phyloP scores from a whole-genome alignment of 352 stramenopile genomes.

The Thalassiosira pacifica region DNA sequence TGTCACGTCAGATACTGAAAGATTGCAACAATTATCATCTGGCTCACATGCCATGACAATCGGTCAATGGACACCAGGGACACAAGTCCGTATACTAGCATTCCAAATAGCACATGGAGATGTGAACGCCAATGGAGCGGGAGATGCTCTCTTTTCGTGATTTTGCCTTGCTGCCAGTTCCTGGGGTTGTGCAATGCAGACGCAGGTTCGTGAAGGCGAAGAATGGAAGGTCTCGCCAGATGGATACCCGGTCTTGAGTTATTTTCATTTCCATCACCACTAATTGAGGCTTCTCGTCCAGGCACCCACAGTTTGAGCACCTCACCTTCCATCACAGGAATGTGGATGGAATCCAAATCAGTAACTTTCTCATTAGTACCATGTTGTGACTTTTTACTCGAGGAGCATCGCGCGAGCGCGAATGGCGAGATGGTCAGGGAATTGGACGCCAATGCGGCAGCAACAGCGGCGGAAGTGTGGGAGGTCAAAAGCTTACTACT shows the following conservation, averaged over 20 bases:
- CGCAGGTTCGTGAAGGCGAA: background rate
- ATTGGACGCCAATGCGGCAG: too few relatives aligned
- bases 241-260: too few relatives aligned
- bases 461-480: too few relatives aligned
- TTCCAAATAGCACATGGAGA: slow-evolving; percentile 48
- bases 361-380: too few relatives aligned
- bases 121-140: slow-evolving; percentile 56
- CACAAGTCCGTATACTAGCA: slow-evolving; percentile 43
- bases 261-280: background rate
- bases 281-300: too few relatives aligned
- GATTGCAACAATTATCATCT: slow-evolving; percentile 45
- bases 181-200: slow-evolving; percentile 28
- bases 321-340: too few relatives aligned
- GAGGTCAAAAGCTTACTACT: too few relatives aligned
- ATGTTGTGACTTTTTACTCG: too few relatives aligned
- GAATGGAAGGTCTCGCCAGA: slow-evolving; percentile 47
- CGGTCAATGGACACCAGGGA: slow-evolving; percentile 40
- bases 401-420: too few relatives aligned
- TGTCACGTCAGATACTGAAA: slow-evolving; percentile 30
- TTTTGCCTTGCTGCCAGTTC: slow-evolving; percentile 55
- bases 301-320: too few relatives aligned
- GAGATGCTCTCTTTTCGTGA: slow-evolving; percentile 55
- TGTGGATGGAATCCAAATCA: too few relatives aligned
- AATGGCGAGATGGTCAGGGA: too few relatives aligned
- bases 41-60: slow-evolving; percentile 9